Evolutionary conservation across 768 basidiomycete genomes (phyloP), one percentile per base, ranked within the genome.

Genomic region (Porphyrellus cyaneotinctus): DNA sequence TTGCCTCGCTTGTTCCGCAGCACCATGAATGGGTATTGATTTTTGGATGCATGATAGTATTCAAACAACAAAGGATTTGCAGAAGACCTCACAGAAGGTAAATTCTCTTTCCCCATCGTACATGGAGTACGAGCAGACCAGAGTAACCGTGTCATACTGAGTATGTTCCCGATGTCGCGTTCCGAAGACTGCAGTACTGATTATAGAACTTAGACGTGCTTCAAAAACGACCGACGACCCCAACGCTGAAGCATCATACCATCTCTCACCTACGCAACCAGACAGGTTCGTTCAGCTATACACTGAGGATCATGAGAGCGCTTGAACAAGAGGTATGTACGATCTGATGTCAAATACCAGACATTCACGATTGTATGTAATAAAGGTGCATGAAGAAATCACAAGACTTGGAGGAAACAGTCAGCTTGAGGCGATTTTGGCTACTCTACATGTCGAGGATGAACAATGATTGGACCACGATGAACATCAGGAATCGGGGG

Each of bases 201-300:
- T 22, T 35, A 14, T 2, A 4, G 26, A 44, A 10, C 9, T 3
- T 26, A 97, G 93, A 95, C 58, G 87, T 97, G 23, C 82, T 98
- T 13, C 90, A 95, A 66, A 95, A 97, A 72, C 81, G 92, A 8
- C 94, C 95, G 0, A 76, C 82, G 0, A 91, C 91, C 0, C 87
- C 87, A 1, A 89, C 90, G 0, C 74, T 92, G 41, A 97, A 97
- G 67, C 70, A 72, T 1, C 87, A 94, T 63, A 82, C 87, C 0
- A 91, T 98, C 51, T 71, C 79, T 20, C 94, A 95, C 66, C 78
- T 98, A 54, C 78, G 78, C 35, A 67, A 82, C 24, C 75, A 78
- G 36, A 97, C 95, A 0, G 77, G 80, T 31, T 94, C 93, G 0
- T 95, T 98, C 58, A 84, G 80, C 2, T 97, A 98, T 65, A 97